Base-by-base conservation (phyloP, 2,329 filamentous ascomycete genomes). In the Fusarium subtropicale region DNA sequence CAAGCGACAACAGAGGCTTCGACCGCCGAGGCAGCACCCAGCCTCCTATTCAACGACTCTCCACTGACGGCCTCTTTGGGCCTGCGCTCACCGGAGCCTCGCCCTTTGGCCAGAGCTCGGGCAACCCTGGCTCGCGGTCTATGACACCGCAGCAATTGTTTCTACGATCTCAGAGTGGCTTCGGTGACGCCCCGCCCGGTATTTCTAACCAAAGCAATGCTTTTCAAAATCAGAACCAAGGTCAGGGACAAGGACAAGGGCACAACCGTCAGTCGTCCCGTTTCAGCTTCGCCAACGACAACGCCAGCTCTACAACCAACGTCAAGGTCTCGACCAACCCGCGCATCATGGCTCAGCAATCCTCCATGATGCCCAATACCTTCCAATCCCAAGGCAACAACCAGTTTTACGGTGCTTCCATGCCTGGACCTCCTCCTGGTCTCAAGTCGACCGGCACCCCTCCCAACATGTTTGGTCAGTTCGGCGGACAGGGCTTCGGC, bases 401-500 rank as follows among this genome's bases (percentile, higher is more conserved):
- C 69, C 92, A 92, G 68, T 96, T 93, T 77, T 97, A 96, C 79
- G 88, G 90, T 48, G 90, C 89, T 56, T 92, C 92, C 12, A 93
- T 97, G 75, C 93, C 97, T 75, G 95, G 94, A 5, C 96, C 97
- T 30, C 96, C 96, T 63, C 97, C 96, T 1, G 96, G 96, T 12
- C 85, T 99, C 30, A 99, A 99, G 82, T 97, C 95, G 24, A 94
- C 94, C 4, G 93, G 94, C 42, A 98, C 95, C 20, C 95, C 96
- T 60, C 95, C 96, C 18, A 94, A 92, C 74, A 96, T 97, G 88
- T 98, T 97, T 80, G 92, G 93, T 31, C 94, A 97, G 48, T 97
- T 97, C 77, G 92, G 92, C 45, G 91, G 87, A 66, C 84, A 87
- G 51, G 89, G 89, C 42, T 92, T 97, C 73, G 86, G 84, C 65